Percentiles rank a stretch among this genome's conserved stretches.
phyloP scores from a whole-genome alignment of 192 early-diverging fungal species.

The Jimgerdemannia flammicorona region DNA sequence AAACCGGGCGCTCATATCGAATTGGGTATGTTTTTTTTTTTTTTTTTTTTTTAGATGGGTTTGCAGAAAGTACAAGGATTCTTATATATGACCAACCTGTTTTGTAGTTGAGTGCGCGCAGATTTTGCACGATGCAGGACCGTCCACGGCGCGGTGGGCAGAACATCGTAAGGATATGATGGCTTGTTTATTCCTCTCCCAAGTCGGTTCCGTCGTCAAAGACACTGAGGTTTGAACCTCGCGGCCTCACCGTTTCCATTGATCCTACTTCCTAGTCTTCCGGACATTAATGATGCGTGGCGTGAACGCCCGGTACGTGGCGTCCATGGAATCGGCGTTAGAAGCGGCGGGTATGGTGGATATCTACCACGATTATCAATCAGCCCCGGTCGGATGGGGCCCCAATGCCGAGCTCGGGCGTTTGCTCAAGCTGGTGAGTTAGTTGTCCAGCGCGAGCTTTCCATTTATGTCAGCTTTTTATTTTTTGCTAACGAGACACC shows the following conservation, averaged over 20 bases:
- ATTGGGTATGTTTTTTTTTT: not conserved
- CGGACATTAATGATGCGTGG: not conserved
- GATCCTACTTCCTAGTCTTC: not conserved
- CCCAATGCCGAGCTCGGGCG: not conserved
- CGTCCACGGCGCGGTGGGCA: no score
- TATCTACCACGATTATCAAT: not conserved
- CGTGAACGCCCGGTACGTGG: not conserved
- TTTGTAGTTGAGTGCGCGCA: no score
- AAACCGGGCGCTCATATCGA: not conserved
- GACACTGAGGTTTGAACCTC: no score
- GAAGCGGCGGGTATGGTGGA: not conserved
- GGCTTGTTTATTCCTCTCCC: no score
- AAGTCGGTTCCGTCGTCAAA: no score
- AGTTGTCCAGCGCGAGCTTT: not conserved
- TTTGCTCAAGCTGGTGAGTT: not conserved
- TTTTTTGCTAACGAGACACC: not conserved
- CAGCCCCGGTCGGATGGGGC: not conserved
- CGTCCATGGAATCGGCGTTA: not conserved
- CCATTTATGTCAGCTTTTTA: not conserved
- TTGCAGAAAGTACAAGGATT: not conserved
- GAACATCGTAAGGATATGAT: no score
- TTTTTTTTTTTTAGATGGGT: not conserved
- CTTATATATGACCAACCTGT: not conserved
- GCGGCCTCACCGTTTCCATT: not conserved
- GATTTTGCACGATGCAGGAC: no score